These are phyloP conservation scores for Emmonsia crescens DNA, from an alignment of 2,329 filamentous ascomycete species.

Conservation along the genomic window DNA sequence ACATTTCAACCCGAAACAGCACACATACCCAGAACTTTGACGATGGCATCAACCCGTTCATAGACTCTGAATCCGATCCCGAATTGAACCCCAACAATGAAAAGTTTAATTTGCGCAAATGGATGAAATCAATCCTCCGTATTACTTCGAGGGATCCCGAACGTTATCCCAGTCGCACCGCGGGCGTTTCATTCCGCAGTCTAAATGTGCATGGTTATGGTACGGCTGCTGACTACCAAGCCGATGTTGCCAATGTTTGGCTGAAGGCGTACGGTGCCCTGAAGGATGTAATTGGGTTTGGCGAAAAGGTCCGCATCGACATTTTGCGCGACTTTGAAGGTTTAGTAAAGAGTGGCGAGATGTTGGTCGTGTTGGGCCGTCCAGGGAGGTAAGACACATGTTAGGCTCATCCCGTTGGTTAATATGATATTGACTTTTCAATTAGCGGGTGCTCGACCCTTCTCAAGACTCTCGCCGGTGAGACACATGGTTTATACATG, in stretches of 20 bases:
- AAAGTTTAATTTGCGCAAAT: conserved; percentile 37
- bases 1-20: conserved; percentile 19
- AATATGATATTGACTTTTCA: not conserved
- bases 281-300: conserved; percentile 17
- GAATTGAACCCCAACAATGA: conserved; percentile 36
- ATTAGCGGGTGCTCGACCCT: conserved; percentile 59
- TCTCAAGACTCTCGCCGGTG: conserved; percentile 72
- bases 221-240: conserved; percentile 35
- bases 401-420: not conserved
- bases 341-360: conserved; percentile 46
- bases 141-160: conserved; percentile 28
- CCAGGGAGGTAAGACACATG: conserved; percentile 29
- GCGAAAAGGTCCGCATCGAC: conserved; percentile 37
- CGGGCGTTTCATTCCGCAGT: conserved; percentile 31
- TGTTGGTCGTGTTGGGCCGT: conserved; percentile 46
- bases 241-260: conserved; percentile 34
- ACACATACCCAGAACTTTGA: conserved; percentile 5
- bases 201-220: conserved; percentile 31
- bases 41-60: conserved; percentile 26
- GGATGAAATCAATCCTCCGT: conserved; percentile 38
- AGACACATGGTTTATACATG: conserved; percentile 71
- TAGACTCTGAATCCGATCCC: conserved; percentile 23
- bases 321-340: conserved; percentile 57
- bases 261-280: conserved; percentile 25
- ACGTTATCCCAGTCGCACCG: conserved; percentile 27